phyloP scores from a whole-genome alignment of 1,139 yeast genomes.

The Pichia sp. region DNA sequence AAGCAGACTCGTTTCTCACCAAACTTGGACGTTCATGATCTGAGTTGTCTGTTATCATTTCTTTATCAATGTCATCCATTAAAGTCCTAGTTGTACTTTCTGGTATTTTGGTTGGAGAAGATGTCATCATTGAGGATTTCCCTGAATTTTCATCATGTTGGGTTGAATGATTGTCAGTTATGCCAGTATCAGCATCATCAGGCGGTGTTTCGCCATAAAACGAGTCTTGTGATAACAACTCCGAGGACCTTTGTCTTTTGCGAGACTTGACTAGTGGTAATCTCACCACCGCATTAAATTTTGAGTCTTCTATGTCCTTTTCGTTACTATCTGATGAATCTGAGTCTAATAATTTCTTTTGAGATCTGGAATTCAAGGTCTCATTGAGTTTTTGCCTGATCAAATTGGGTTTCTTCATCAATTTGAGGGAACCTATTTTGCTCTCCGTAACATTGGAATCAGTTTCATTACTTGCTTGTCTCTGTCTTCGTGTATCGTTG shows the following conservation, averaged over 20 bases:
- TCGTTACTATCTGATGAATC: neutral
- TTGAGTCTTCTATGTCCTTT: neutral
- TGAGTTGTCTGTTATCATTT: neutral
- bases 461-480: no score
- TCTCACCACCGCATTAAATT: neutral
- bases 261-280: neutral
- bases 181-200: constrained; percentile 6
- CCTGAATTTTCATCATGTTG: no score
- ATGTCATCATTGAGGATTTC: no score
- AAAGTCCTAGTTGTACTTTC: neutral
- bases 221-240: constrained; percentile 10
- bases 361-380: no score
- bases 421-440: no score
- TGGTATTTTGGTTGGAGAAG: neutral
- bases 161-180: neutral
- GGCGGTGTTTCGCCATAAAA: no score
- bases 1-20: no score
- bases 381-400: no score
- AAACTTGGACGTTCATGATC: neutral
- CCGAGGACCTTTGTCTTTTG: neutral
- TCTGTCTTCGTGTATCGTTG: no score
- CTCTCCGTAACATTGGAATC: no score
- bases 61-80: neutral
- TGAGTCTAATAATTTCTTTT: neutral
- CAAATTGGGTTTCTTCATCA: no score